Percentiles rank a stretch among this genome's conserved stretches.
Evolutionary conservation across 139 green algal species (phyloP).

Genomic region (Edaphochlamys debaryana): DNA sequence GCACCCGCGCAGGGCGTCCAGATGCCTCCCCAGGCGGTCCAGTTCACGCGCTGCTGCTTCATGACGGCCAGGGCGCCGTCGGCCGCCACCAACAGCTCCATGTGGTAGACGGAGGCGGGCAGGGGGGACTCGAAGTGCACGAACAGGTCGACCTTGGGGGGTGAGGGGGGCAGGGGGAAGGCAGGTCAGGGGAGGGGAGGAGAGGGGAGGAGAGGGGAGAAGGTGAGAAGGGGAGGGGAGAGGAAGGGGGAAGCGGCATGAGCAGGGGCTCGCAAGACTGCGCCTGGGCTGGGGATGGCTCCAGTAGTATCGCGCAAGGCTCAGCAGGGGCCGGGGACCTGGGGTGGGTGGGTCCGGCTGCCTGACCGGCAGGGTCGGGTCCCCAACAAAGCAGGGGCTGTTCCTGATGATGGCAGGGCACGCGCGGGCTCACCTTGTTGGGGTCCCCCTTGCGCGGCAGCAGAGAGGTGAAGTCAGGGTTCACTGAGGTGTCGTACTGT

Average conservation of each 20-base stretch:
- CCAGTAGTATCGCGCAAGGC: no score
- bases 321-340: no score
- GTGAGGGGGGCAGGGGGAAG: no score
- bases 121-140: slow-evolving; percentile 23
- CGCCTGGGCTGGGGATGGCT: no score
- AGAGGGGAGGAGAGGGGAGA: no score
- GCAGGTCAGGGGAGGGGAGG: no score
- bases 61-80: neutral
- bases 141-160: slow-evolving; percentile 20
- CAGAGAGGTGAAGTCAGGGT: neutral
- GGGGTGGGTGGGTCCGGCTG: no score
- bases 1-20: slow-evolving; percentile 35
- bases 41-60: slow-evolving; percentile 1
- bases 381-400: no score
- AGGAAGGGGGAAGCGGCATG: neutral
- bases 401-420: no score
- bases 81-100: neutral
- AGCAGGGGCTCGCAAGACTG: neutral
- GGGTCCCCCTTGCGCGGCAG: slow-evolving; percentile 4
- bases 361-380: no score
- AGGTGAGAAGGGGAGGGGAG: no score
- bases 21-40: slow-evolving; percentile 31
- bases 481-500: neutral
- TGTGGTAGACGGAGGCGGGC: slow-evolving; percentile 11
- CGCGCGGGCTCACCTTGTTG: neutral